Conservation (phyloP, 1,139 yeast species). For the Hemisphaericaspora xylofermentans region DNA sequence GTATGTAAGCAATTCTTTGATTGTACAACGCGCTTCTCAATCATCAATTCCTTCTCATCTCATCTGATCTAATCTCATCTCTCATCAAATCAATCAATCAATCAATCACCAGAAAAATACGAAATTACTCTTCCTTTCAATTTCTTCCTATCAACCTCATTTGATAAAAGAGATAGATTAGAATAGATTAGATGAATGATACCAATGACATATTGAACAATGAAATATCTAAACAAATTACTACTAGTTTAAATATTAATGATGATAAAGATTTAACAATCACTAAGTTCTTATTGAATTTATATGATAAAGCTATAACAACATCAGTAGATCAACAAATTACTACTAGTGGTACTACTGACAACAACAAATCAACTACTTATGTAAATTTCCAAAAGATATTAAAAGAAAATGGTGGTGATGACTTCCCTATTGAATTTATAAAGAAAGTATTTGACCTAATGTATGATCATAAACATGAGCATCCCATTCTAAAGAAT, state of each 20-base stretch:
- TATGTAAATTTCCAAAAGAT: slow-evolving; percentile 39
- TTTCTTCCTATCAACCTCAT: no score
- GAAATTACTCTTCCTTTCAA: no score
- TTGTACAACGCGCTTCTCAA: no score
- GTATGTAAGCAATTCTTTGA: no score
- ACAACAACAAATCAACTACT: slow-evolving; percentile 10
- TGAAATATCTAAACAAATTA: slow-evolving; percentile 4
- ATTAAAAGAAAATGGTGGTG: slow-evolving; percentile 62
- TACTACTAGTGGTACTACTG: slow-evolving; percentile 17
- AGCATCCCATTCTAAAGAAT: no score
- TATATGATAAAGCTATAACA: slow-evolving; percentile 35
- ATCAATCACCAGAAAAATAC: no score
- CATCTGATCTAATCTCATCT: neutral
- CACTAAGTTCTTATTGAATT: slow-evolving; percentile 55
- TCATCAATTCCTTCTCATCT: no score
- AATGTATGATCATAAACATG: slow-evolving; percentile 19
- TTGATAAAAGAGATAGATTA: no score
- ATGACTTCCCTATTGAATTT: slow-evolving; percentile 50
- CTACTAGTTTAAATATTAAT: slow-evolving; percentile 14
- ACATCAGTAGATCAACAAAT: slow-evolving; percentile 9
- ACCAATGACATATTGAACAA: neutral
- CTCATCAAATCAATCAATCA: no score
- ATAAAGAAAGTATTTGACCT: slow-evolving; percentile 35
- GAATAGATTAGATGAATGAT: no score
- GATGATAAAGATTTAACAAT: slow-evolving; percentile 49